Evolutionary conservation across 345 rosid species (phyloP).

Genomic region (Citropsis articulata): DNA sequence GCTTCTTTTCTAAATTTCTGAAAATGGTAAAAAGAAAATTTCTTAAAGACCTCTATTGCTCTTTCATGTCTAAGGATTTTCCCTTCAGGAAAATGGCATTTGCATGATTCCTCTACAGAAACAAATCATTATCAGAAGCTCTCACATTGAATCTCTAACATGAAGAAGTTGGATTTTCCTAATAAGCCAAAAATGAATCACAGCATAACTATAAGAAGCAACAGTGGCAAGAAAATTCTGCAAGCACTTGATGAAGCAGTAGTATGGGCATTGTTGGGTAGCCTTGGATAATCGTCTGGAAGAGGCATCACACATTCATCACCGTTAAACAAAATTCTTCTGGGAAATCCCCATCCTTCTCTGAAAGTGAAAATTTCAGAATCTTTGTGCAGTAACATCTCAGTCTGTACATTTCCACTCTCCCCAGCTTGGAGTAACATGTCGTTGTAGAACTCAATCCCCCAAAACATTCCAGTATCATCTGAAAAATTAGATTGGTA

Average conservation of each 20-base stretch:
- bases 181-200: neutral
- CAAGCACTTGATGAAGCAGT: constrained; percentile 4
- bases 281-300: constrained; percentile 66
- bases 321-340: constrained; percentile 74
- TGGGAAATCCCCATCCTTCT: constrained; percentile 86
- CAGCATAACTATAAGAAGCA: constrained; percentile 8
- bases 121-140: too few species aligned
- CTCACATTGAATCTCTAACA: neutral
- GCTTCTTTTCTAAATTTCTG: neutral
- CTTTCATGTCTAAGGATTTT: too few species aligned
- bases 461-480: constrained; percentile 88
- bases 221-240: constrained; percentile 6
- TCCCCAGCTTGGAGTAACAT: constrained; percentile 60
- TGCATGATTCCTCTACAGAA: too few species aligned
- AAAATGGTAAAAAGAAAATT: too few species aligned
- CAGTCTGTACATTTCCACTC: constrained; percentile 67
- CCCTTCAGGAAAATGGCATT: too few species aligned
- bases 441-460: constrained; percentile 67
- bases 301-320: constrained; percentile 92
- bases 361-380: constrained; percentile 46
- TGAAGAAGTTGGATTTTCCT: neutral
- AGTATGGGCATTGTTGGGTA: constrained; percentile 41
- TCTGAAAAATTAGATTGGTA: constrained; percentile 36
- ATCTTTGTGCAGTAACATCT: constrained; percentile 65
- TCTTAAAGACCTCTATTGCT: too few species aligned